Evolutionary conservation across 768 basidiomycete species (phyloP), one percentile per base, ranked within the genome.

Genomic region (Mycena haematopus): DNA sequence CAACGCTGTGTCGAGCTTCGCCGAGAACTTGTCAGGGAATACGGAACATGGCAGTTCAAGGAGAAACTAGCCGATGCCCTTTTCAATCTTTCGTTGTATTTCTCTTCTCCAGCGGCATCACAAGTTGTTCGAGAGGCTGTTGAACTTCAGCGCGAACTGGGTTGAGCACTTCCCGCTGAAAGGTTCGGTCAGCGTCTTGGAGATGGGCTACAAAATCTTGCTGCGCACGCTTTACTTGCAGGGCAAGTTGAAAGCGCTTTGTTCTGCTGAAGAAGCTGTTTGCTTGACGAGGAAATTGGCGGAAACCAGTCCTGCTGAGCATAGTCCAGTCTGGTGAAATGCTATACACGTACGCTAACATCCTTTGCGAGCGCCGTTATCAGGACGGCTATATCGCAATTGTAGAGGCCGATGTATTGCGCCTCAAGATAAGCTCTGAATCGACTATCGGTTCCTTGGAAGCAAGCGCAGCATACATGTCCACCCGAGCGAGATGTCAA

Each of bases 381-480:
- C 58, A 62, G 24, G 51, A 62, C 5, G 61, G 22, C 10, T 56
- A 56, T 44, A 44, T 10, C 11, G 54, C 51, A 9, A 35, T 63
- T 19, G 17, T 22, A 2, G 65, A 66, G 24, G 38, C 57, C 8
- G 61, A 63, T 27, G 42, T 6, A 2, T 19, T 66, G 3, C 57
- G 58, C n/a, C 25, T 46, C 33, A n/a, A 19, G 1, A 24, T 62
- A 19, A 33, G 27, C 14, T 19, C 15, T 14, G 60, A 56, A 9
- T 62, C 65, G 8, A n/a, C 58, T 5, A 50, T 62, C 52, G 44
- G 53, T 4, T 57, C 61, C 10, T 9, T 49, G 15, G 65, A 66
- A 52, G 65, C 65, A 22, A 52, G 35, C 1, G 65, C 65, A 19
- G 60, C 61, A 24, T 66, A 66, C 25, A 63, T 66, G 60, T 66